Conservation (phyloP, 2,329 filamentous ascomycete species). For the Pseudopyricularia javanii region DNA sequence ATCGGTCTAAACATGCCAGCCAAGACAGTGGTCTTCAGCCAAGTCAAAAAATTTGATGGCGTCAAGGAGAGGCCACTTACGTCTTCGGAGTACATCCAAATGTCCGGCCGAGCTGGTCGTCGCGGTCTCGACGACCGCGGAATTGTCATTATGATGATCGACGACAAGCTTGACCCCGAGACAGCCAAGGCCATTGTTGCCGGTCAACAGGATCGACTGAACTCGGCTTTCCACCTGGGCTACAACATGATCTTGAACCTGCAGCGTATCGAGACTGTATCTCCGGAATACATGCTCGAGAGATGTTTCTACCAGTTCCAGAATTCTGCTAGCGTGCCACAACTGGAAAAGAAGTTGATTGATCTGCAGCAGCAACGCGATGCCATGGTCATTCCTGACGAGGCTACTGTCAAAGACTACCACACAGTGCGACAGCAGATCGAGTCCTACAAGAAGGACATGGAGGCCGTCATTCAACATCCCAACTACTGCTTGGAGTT, state of each 20-base stretch:
- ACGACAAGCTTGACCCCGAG: constrained; percentile 88
- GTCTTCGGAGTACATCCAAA: constrained; percentile 94
- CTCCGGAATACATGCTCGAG: constrained; percentile 97
- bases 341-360: constrained; percentile 71
- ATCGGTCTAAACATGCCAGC: constrained; percentile 99
- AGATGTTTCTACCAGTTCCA: constrained; percentile 98
- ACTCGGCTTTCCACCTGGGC: constrained; percentile 92
- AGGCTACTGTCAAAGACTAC: constrained; percentile 84
- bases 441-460: constrained; percentile 72
- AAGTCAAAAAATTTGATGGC: constrained; percentile 91
- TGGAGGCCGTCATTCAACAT: constrained; percentile 84
- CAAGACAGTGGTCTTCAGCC: constrained; percentile 98
- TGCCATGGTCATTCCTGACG: constrained; percentile 68
- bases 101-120: constrained; percentile 94
- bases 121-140: constrained; percentile 94
- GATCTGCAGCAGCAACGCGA: constrained; percentile 66
- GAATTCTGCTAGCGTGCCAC: constrained; percentile 76
- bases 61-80: constrained; percentile 70
- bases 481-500: constrained; percentile 78
- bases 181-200: constrained; percentile 93
- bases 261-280: constrained; percentile 96
- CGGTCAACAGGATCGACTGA: constrained; percentile 91
- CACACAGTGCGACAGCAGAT: constrained; percentile 81
- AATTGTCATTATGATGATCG: constrained; percentile 99
- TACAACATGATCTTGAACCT: constrained; percentile 99